Evolutionary conservation across 805 yeast genomes (phyloP), one percentile per base, ranked within the genome.

Genomic region (Metschnikowia reukaufii): DNA sequence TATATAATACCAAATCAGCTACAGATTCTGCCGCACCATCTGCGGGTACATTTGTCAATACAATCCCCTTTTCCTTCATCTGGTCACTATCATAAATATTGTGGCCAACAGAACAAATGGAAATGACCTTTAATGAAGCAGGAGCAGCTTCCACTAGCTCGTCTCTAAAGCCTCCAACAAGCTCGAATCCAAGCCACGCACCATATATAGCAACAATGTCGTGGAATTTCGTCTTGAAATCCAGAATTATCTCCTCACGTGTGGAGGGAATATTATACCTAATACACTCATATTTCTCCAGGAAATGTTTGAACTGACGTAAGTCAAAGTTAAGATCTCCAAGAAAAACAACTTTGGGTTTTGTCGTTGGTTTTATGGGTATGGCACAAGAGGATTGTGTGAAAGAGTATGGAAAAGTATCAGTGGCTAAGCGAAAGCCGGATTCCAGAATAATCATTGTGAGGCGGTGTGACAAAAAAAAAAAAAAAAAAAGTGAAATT

Each of bases 1-100:
- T 72, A 57, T 69, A 76, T 36, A 85, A 65, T 3, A 84, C 92
- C 48, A 83, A 66, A 52, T 87, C 95, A 2, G 91, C 86, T 21
- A 87, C 95, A n/a, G 86, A 83, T 33, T 73, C 79, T 1, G 86
- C 79, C 0, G 85, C 81, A 67, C 61, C 87, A 78, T 45, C 59
- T 19, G 73, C 60, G 1, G 77, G 75, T 18, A 82, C 82, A 58
- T 87, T 84, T 49, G 86, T 79, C 49, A 87, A 69, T 6, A 67
- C 57, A 21, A 87, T 78, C 10, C 75, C 76, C 36, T 64, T 61
- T 9, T 61, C 55, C 6, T 63, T 58, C 65, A 83, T 62, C 1
- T 63, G 65, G 0, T 56, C 64, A 0, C 72, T 64, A 56, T 81
- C 82, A 48, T 75, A 73, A 15, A 70, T 70, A 50, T 82, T 84